Evolutionary conservation across 2,329 filamentous ascomycete species (phyloP).

Genomic region (Trichoderma sp.): DNA sequence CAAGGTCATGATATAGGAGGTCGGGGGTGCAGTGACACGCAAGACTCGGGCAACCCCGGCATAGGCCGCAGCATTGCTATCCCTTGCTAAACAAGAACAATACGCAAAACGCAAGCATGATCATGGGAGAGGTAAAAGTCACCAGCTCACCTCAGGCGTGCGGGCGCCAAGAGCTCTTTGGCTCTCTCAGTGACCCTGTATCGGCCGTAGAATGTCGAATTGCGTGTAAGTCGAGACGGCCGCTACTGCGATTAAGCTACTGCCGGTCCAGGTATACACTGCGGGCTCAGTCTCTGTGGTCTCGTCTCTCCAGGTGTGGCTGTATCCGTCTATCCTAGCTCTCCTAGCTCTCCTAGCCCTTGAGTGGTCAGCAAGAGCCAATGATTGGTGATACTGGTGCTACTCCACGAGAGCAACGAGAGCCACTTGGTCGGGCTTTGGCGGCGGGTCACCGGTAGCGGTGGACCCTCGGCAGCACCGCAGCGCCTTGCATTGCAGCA

Average conservation of each 20-base stretch:
- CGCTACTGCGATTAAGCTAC: background rate
- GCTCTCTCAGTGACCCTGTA: background rate
- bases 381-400: background rate
- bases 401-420: background rate
- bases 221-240: constrained; percentile 7
- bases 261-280: constrained; percentile 5
- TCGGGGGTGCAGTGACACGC: background rate
- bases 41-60: background rate
- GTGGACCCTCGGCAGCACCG: constrained; percentile 6
- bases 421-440: constrained; percentile 16
- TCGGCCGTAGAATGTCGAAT: background rate
- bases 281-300: constrained; percentile 1
- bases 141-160: constrained; percentile 1
- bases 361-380: background rate
- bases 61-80: background rate
- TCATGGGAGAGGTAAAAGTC: background rate
- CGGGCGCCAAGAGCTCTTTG: background rate
- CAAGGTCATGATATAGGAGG: background rate
- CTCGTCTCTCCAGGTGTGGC: constrained; percentile 1
- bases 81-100: background rate
- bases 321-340: constrained; percentile 16
- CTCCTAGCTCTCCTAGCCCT: background rate
- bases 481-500: constrained; percentile 18
- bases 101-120: background rate
- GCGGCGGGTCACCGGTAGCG: constrained; percentile 16